Conservation (phyloP, 208 protist genomes). For the Acanthamoeba royreba region DNA sequence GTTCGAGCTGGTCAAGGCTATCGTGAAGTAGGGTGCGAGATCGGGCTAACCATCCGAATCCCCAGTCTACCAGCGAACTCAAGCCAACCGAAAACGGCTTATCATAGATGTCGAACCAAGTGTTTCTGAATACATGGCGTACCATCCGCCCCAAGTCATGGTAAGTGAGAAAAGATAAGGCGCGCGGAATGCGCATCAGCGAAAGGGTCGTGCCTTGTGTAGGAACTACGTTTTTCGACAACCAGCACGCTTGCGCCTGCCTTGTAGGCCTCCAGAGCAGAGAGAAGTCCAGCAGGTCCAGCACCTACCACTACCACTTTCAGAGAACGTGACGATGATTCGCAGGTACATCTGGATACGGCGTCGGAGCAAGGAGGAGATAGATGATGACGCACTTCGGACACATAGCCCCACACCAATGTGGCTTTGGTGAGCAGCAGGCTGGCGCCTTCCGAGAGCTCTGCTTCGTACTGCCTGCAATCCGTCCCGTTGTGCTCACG, state of each 20-base stretch:
- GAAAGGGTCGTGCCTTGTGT: not conserved
- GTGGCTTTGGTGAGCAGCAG: too few relatives aligned
- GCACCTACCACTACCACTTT: not conserved
- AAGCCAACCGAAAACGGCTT: not conserved
- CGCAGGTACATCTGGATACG: too few relatives aligned
- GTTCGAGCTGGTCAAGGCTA: not conserved
- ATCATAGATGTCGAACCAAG: conserved; percentile 21
- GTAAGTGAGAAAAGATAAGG: not conserved
- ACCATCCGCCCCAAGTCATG: too few relatives aligned
- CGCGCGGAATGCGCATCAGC: not conserved
- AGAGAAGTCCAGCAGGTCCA: conserved; percentile 8
- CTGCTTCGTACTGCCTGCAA: too few relatives aligned
- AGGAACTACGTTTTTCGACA: not conserved
- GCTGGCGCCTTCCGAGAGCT: too few relatives aligned
- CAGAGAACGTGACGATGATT: too few relatives aligned
- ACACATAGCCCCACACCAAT: too few relatives aligned
- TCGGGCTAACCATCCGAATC: not conserved
- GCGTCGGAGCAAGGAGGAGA: too few relatives aligned
- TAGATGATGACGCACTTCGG: too few relatives aligned
- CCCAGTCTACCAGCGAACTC: not conserved
- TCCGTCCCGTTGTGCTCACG: too few relatives aligned
- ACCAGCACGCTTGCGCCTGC: not conserved
- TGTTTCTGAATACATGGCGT: not conserved
- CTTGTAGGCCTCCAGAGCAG: not conserved
- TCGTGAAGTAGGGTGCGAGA: not conserved